These are phyloP conservation scores for Dactylella cylindrospora DNA, from an alignment of 2,329 filamentous ascomycete species.

Conservation along the genomic window DNA sequence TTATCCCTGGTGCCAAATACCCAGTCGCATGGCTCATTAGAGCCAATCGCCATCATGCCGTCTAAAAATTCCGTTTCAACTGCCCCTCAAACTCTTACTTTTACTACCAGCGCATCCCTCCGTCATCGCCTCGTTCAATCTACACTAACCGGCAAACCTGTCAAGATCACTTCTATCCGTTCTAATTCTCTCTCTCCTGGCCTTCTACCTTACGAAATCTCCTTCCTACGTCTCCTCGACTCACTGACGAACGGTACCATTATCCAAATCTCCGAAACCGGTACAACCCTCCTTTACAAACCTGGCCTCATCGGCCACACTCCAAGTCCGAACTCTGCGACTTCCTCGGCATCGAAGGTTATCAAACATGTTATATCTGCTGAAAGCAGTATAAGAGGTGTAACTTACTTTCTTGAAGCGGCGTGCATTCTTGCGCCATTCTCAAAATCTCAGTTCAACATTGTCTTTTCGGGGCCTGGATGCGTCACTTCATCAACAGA, in stretches of 20 bases:
- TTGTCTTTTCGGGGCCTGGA: slow-evolving; percentile 84
- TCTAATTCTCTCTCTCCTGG: slow-evolving; percentile 83
- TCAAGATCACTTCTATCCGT: slow-evolving; percentile 93
- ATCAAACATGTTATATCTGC: slow-evolving; percentile 75
- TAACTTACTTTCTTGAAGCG: slow-evolving; percentile 89
- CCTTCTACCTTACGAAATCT: slow-evolving; percentile 88
- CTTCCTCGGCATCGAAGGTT: slow-evolving; percentile 62
- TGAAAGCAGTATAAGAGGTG: slow-evolving; percentile 72
- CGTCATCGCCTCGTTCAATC: slow-evolving; percentile 82
- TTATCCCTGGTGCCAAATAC: too few species aligned
- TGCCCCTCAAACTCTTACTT: slow-evolving; percentile 64
- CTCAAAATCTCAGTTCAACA: slow-evolving; percentile 84
- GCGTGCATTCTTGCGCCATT: slow-evolving; percentile 90
- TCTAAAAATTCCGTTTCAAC: slow-evolving; percentile 18
- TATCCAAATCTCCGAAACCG: slow-evolving; percentile 94
- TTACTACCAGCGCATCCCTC: slow-evolving; percentile 82
- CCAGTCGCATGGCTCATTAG: neutral
- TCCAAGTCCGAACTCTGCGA: slow-evolving; percentile 36
- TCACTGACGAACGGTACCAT: slow-evolving; percentile 90
- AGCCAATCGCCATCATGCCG: slow-evolving; percentile 1
- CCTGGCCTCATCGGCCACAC: slow-evolving; percentile 77
- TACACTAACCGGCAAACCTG: slow-evolving; percentile 82
- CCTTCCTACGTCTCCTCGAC: slow-evolving; percentile 91
- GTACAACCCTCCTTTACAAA: slow-evolving; percentile 87
- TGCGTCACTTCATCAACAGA: slow-evolving; percentile 88